Base-by-base conservation (phyloP, 2,329 filamentous ascomycete species). In the Paramyrothecium roridum region DNA sequence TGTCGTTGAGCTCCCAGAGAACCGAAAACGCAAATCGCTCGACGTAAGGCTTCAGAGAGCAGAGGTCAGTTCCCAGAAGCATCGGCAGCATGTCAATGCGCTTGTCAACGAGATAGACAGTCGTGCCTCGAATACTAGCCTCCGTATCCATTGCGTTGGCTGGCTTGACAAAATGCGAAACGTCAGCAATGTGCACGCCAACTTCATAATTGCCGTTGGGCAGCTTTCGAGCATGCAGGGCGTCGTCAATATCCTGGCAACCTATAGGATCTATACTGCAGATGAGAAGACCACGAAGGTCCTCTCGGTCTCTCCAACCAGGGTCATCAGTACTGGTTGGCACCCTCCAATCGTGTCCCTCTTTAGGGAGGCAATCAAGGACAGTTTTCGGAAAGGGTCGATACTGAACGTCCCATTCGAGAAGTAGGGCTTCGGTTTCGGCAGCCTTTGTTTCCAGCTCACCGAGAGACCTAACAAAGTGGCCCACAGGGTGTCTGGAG, bases 31-130 rank as follows among this genome's bases (percentile, higher is more conserved):
- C 90, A 67, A 87, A 95, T 11, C 90, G 90, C 76, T 99, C 95
- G n/a, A 99, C 92, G 65, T 97, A 95, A 1, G 95, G 95, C 72
- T 98, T 98, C 20, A 99, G 79, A 0, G 95, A 99, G 76, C 95
- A 99, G 1, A 99, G 80, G 67, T 99, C 93, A 1, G 95, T 99
- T 56, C 95, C 95, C 13, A 99, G 86, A 33, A 99, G 86, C 82
- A 92, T 93, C 1, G 96, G 96, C 71, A 99, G 82, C 96, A 99
- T 99, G 78, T 99, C 96, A 65, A 99, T 99, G 65, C 95, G 92
- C 80, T 99, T 99, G 74, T 99, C 95, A 3, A 99, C 95, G 17
- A 99, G 80, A 70, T 99, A 99, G 26, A 99, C 95, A 0, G 93
- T 98, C 4, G 95, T 98, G 59, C 95, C 95, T 65, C 95, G 88